A percentile compares a stretch with the other conserved stretches of the same genome.
These are phyloP conservation scores for Sphagnum contortum DNA, from an alignment of 225 moss, liverwort and hornwort species.

Conservation along the genomic window DNA sequence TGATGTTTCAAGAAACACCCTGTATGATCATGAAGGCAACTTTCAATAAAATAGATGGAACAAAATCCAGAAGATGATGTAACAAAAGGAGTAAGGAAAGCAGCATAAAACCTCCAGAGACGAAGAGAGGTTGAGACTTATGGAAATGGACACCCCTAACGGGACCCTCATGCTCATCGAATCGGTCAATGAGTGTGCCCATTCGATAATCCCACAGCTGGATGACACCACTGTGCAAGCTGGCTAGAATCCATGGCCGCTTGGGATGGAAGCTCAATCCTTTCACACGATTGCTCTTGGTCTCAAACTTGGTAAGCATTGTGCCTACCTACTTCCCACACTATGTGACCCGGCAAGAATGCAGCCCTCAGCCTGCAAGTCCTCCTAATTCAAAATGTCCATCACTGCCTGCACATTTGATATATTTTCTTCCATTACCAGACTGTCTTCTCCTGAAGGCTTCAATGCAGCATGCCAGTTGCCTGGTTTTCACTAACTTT, in stretches of 20 bases:
- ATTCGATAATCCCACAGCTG: conserved; percentile 58
- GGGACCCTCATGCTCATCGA: conserved; percentile 54
- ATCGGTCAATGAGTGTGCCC: conserved; percentile 53
- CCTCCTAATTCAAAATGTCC: no score
- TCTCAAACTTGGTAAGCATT: conserved; percentile 52
- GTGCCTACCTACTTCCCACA: no score
- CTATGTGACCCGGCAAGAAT: no score
- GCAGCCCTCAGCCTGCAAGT: no score
- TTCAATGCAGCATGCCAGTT: no score
- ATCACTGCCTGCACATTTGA: no score
- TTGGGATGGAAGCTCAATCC: conserved; percentile 52
- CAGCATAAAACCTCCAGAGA: conserved; percentile 32
- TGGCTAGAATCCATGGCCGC: conserved; percentile 56
- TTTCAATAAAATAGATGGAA: no score
- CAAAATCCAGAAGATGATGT: not conserved
- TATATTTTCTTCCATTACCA: no score
- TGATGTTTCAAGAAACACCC: no score
- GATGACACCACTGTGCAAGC: conserved; percentile 52
- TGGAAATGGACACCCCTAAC: conserved; percentile 54
- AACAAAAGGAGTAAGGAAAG: not conserved
- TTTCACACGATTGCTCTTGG: conserved; percentile 58
- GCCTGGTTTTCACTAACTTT: no score
- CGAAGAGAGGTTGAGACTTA: conserved; percentile 51
- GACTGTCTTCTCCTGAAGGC: no score
- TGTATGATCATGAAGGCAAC: no score